Base-by-base conservation (phyloP, 345 rosid genomes). In the Rhodamnia rubescens region DNA sequence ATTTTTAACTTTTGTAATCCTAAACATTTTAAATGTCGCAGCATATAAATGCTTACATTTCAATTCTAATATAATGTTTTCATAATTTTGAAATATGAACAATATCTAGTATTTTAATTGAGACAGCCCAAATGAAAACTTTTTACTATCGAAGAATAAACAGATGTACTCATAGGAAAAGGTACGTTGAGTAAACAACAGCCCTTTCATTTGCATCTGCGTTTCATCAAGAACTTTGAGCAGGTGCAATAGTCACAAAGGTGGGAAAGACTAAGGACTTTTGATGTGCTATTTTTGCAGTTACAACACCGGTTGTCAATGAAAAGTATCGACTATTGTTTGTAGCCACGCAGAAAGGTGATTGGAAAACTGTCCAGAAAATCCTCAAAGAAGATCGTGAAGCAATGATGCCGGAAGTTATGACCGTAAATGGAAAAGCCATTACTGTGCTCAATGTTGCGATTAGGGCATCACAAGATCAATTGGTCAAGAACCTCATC, bases 371-470 rank as follows among this genome's bases (percentile, higher is more conserved):
- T 5, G 8, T 27, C 3, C 0, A n/a, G 74, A 12, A 59, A 13
- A n/a, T n/a, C 9, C 36, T 59, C 36, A 0, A 13, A 0, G 4
- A 6, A 13, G 1, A 59, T 59, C 0, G 0, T 32, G 18, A 27
- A 5, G 36, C 36, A 27, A 59, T 59, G 36, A 59, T 0, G 2
- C 20, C 20, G 18, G 0, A 2, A 59, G 1, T 27, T 59, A 5
- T 27, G 18, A 13, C 15, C 2, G 36, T 12, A n/a, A 18, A 13
- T 2, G 3, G 12, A 2, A 4, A n/a, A 58, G 0, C 36, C 7
- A 0, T 58, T 58, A 58, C 1, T 13, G 74, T 27, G 74, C 74
- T 59, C 32, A 2, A 59, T 13, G 4, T 59, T 59, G 74, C 74
- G 4, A 59, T 59, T 13, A 2, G 27, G 36, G 74, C 74, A 4